Percentiles rank a stretch among this genome's conserved stretches.
These are phyloP conservation scores for Petunia secreta DNA, from an alignment of 257 asterid genomes.

Conservation along the genomic window DNA sequence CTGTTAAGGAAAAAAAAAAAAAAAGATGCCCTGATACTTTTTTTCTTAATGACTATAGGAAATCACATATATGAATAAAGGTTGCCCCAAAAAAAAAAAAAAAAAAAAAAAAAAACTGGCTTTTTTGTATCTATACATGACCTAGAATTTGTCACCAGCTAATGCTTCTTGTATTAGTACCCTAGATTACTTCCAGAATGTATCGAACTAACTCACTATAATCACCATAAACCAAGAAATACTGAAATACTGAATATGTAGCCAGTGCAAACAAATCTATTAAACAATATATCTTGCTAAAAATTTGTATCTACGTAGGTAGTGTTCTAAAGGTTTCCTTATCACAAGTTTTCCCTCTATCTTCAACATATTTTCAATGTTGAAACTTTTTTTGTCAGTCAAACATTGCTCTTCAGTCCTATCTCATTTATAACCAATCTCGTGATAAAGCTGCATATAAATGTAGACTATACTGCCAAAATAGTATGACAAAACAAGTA, in stretches of 20 bases:
- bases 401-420: neutral
- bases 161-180: slow-evolving; percentile 6
- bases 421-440: neutral
- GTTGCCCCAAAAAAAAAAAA: neutral
- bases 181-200: neutral
- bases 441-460: neutral
- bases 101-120: neutral
- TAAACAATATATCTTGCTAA: neutral
- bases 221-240: neutral
- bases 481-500: neutral
- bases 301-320: neutral
- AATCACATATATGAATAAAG: neutral
- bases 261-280: neutral
- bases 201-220: neutral
- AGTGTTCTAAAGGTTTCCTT: neutral
- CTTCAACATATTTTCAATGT: neutral
- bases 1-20: too few relatives aligned
- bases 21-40: neutral
- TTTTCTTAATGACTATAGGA: neutral
- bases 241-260: neutral
- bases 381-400: neutral
- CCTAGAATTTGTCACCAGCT: neutral
- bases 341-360: neutral
- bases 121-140: neutral
- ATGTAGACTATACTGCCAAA: neutral